phyloP scores from a whole-genome alignment of 257 asterid genomes.

The Solanum appendiculatum region DNA sequence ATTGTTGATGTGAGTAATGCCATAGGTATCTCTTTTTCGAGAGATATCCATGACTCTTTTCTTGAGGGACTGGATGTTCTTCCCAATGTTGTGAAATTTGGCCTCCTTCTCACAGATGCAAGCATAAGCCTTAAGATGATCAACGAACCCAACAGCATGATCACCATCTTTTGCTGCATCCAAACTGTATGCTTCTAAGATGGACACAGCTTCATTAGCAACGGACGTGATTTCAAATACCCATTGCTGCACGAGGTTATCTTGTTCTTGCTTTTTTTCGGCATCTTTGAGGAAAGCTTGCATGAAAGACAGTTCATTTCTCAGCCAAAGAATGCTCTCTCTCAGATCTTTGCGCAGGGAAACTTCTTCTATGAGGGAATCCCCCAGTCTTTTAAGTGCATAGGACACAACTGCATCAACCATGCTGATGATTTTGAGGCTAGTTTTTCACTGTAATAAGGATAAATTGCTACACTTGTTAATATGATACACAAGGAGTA shows the following conservation, averaged over 20 bases:
- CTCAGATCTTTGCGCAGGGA: not conserved
- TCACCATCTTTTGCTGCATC: not conserved
- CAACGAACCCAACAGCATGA: not conserved
- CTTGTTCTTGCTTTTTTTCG: not conserved
- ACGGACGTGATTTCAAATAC: not conserved
- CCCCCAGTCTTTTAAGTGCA: not conserved
- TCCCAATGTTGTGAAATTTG: not conserved
- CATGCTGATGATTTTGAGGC: not conserved
- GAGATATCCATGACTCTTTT: not conserved
- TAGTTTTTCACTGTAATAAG: not conserved
- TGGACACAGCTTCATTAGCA: not conserved
- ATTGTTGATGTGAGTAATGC: not conserved
- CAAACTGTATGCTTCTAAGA: not conserved
- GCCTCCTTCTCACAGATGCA: not conserved
- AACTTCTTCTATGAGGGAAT: not conserved
- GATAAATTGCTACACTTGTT: not conserved
- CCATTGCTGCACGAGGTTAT: not conserved
- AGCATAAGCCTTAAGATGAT: not conserved
- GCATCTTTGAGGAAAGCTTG: not conserved
- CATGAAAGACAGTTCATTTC: not conserved
- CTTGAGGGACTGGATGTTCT: not conserved
- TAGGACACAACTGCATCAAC: not conserved
- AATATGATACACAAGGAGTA: not conserved
- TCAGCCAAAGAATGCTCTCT: not conserved
- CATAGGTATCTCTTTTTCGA: constrained; percentile 1